phyloP scores from a whole-genome alignment of 1,284 basidiomycete species.

The Ganoderma multipileum region DNA sequence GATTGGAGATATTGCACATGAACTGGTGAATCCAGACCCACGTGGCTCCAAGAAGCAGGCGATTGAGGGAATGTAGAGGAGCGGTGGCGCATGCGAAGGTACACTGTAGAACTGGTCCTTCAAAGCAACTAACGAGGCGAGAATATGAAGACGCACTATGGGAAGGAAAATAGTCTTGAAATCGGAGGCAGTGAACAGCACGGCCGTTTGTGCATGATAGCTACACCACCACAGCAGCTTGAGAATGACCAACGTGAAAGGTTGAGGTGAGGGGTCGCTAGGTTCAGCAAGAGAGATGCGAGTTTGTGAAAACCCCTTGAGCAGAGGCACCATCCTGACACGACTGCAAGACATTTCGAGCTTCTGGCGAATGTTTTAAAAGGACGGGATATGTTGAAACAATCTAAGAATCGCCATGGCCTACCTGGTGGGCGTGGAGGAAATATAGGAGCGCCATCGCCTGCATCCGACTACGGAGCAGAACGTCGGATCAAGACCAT shows the following conservation, averaged over 20 bases:
- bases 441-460: too few relatives aligned
- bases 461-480: too few relatives aligned
- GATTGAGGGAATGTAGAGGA: slow-evolving; percentile 28
- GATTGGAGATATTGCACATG: slow-evolving; percentile 45
- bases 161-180: slow-evolving; percentile 40
- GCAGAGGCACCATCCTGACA: not conserved
- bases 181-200: slow-evolving; percentile 38
- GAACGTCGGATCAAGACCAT: too few relatives aligned
- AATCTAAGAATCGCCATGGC: too few relatives aligned
- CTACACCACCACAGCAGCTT: not conserved
- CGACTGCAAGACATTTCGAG: too few relatives aligned
- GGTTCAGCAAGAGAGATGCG: not conserved
- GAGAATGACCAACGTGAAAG: too few relatives aligned
- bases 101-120: too few relatives aligned
- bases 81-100: slow-evolving; percentile 35
- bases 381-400: too few relatives aligned
- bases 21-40: slow-evolving; percentile 46
- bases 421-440: too few relatives aligned
- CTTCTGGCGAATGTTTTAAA: too few relatives aligned
- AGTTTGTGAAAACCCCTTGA: not conserved
- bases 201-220: slow-evolving; percentile 28
- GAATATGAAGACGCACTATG: slow-evolving; percentile 32
- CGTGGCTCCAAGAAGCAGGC: slow-evolving; percentile 23
- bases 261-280: not conserved
- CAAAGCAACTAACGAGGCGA: too few relatives aligned